Percentiles rank a stretch among this genome's conserved stretches.
Conservation (phyloP, 768 basidiomycete genomes). For the Cystobasidium tubakii region DNA sequence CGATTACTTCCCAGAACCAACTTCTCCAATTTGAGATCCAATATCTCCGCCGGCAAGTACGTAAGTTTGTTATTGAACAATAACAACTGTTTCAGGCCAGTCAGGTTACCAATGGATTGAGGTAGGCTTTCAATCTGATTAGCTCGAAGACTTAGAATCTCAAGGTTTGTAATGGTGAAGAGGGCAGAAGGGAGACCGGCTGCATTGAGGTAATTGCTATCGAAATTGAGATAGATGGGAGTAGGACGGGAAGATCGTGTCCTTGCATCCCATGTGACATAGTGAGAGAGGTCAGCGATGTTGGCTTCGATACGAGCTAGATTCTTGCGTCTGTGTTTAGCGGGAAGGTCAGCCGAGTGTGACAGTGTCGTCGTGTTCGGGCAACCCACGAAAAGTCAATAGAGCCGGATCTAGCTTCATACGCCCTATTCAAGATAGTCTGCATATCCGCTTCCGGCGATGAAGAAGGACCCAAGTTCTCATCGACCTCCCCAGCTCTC, state of each 20-base stretch:
- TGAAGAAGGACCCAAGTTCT: neutral
- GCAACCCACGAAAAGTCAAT: conserved; percentile 1
- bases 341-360: neutral
- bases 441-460: conserved; percentile 4
- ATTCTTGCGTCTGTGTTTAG: neutral
- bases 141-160: conserved; percentile 35
- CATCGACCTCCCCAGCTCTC: neutral
- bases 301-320: neutral
- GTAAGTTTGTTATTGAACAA: conserved; percentile 34
- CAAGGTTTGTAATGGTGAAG: conserved; percentile 39
- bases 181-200: conserved; percentile 38
- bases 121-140: conserved; percentile 40
- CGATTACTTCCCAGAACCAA: conserved; percentile 39
- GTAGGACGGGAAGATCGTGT: conserved; percentile 2
- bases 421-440: conserved; percentile 3
- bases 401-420: neutral
- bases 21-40: conserved; percentile 24
- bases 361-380: neutral
- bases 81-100: conserved; percentile 29
- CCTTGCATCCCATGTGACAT: neutral
- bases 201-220: conserved; percentile 37
- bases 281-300: neutral
- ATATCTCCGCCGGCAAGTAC: conserved; percentile 40
- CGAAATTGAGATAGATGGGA: conserved; percentile 36
- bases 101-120: conserved; percentile 37